These are phyloP conservation scores for Sutorius australiensis DNA, from an alignment of 768 basidiomycete species.

Conservation along the genomic window DNA sequence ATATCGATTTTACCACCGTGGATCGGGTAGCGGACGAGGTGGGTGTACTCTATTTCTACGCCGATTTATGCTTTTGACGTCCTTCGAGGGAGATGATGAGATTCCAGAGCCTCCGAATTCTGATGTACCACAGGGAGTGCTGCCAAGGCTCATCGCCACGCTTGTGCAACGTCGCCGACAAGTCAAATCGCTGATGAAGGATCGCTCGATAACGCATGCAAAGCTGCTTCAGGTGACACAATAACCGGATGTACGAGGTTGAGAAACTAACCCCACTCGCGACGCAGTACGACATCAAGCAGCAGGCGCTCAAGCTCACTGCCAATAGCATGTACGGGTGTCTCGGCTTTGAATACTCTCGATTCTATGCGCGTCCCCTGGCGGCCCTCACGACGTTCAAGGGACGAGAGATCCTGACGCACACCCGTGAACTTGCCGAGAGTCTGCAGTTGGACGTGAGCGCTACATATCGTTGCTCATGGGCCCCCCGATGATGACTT, in stretches of 20 bases:
- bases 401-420: conserved; percentile 94
- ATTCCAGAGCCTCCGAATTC: conserved; percentile 84
- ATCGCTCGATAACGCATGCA: conserved; percentile 62
- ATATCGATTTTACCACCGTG: conserved; percentile 98
- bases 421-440: conserved; percentile 90
- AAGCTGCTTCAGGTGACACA: conserved; percentile 77
- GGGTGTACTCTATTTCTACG: conserved; percentile 13
- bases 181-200: conserved; percentile 95
- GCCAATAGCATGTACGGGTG: conserved; percentile 99
- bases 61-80: background rate
- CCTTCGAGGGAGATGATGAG: conserved; percentile 60
- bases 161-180: conserved; percentile 85
- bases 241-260: background rate
- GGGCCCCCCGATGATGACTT: background rate
- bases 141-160: conserved; percentile 97
- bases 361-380: conserved; percentile 95
- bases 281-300: conserved; percentile 89
- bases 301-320: conserved; percentile 94
- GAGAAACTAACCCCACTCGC: background rate
- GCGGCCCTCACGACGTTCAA: conserved; percentile 97
- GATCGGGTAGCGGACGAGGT: conserved; percentile 63
- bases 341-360: conserved; percentile 93
- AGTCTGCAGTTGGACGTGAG: conserved; percentile 83
- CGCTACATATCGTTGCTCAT: background rate
- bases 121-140: conserved; percentile 74